Evolutionary conservation across 2,329 filamentous ascomycete species (phyloP).

Genomic region (Lachnellula subtilissima): DNA sequence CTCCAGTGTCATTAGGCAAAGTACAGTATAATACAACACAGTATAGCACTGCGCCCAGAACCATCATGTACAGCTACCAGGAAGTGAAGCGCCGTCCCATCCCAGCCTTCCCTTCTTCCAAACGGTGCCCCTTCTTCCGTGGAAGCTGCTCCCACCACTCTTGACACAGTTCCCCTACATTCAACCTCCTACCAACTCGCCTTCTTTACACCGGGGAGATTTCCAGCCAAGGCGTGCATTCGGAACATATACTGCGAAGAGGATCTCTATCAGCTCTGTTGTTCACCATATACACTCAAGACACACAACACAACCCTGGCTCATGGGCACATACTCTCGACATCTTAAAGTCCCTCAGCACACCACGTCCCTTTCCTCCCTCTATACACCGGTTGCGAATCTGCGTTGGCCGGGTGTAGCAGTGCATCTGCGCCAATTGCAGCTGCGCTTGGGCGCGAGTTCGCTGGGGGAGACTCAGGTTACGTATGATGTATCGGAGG

Average conservation of each 20-base stretch:
- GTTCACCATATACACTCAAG: not conserved
- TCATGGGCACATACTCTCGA: constrained; percentile 64
- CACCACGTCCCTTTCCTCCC: constrained; percentile 82
- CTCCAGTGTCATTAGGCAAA: too few species aligned
- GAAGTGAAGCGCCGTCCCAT: too few species aligned
- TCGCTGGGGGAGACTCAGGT: constrained; percentile 76
- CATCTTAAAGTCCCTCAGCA: constrained; percentile 92
- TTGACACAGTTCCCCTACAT: not conserved
- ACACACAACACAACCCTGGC: not conserved
- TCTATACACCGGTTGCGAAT: constrained; percentile 91
- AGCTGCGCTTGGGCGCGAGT: constrained; percentile 89
- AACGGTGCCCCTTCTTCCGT: not conserved
- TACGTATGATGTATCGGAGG: constrained; percentile 87
- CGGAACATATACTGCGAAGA: constrained; percentile 78
- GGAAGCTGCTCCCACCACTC: not conserved
- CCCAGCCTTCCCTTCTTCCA: too few species aligned
- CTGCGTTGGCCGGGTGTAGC: constrained; percentile 89
- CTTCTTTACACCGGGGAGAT: constrained; percentile 88
- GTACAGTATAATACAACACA: not conserved
- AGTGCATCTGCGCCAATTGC: constrained; percentile 90
- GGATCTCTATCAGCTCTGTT: constrained; percentile 18
- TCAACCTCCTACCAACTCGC: constrained; percentile 76
- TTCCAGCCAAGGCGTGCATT: constrained; percentile 77
- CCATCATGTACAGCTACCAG: not conserved
- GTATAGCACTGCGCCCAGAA: not conserved